phyloP scores from a whole-genome alignment of 352 stramenopile species.

The Pythium guiyangense region DNA sequence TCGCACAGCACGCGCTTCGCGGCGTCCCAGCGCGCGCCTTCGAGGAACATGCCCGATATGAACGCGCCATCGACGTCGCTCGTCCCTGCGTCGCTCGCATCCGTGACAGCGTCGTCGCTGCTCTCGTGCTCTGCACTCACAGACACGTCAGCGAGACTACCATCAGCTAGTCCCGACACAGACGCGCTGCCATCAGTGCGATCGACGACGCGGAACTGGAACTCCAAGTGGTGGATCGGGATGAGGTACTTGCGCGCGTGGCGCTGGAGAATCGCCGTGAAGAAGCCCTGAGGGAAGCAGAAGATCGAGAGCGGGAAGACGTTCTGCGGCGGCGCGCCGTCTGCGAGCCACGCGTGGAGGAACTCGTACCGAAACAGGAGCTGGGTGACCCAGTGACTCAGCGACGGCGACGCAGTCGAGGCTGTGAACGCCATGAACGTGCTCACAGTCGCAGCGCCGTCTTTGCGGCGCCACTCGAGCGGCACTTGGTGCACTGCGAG shows the following conservation, averaged over 20 bases:
- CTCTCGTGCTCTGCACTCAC: conserved; percentile 2
- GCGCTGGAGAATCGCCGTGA: conserved; percentile 73
- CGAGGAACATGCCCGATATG: conserved; percentile 57
- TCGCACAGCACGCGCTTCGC: conserved; percentile 45
- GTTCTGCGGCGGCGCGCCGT: conserved; percentile 19
- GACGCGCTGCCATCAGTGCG: conserved; percentile 8
- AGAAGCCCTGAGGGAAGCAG: conserved; percentile 69
- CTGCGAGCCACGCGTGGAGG: conserved; percentile 40
- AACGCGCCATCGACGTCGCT: conserved; percentile 37
- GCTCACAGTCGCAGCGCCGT: conserved; percentile 19
- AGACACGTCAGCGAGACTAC: not conserved
- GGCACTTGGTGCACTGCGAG: conserved; percentile 51
- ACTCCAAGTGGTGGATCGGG: conserved; percentile 75
- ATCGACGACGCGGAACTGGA: conserved; percentile 61
- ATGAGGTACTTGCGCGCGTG: conserved; percentile 61
- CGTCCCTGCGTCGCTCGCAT: not conserved
- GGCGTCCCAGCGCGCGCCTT: conserved; percentile 65
- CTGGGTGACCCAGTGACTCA: conserved; percentile 54
- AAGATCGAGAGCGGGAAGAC: conserved; percentile 65
- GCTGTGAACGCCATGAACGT: conserved; percentile 9
- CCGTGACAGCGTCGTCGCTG: not conserved
- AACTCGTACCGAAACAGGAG: conserved; percentile 55
- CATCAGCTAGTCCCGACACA: not conserved
- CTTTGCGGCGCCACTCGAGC: conserved; percentile 42
- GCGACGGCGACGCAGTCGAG: conserved; percentile 4